phyloP scores from a whole-genome alignment of 2,329 filamentous ascomycete genomes.

The Colletotrichum falcatum region DNA sequence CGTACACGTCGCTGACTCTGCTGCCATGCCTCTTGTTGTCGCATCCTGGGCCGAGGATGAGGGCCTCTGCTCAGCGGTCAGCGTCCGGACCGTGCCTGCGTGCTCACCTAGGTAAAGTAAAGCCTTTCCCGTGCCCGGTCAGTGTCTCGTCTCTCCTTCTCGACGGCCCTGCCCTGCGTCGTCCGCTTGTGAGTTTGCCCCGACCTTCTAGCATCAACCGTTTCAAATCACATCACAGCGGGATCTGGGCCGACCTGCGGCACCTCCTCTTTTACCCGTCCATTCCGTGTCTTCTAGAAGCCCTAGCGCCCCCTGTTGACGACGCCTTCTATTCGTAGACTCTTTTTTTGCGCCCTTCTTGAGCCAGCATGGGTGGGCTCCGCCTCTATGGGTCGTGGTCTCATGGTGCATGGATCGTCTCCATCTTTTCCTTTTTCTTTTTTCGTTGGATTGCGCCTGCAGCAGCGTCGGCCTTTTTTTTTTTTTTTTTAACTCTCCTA shows the following conservation, averaged over 20 bases:
- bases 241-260: conserved; percentile 38
- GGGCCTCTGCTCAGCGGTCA: conserved; percentile 27
- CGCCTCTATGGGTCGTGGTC: conserved; percentile 16
- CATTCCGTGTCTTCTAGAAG: conserved; percentile 40
- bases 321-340: conserved; percentile 12
- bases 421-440: conserved; percentile 15
- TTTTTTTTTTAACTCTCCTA: neutral
- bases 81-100: conserved; percentile 29
- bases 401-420: conserved; percentile 19
- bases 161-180: conserved; percentile 21
- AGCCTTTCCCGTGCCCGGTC: conserved; percentile 36
- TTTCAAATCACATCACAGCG: conserved; percentile 41
- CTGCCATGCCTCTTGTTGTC: conserved; percentile 27
- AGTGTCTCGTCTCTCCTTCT: conserved; percentile 33
- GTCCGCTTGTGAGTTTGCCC: conserved; percentile 28
- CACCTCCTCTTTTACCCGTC: conserved; percentile 39
- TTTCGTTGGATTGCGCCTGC: conserved; percentile 13
- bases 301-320: conserved; percentile 28
- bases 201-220: conserved; percentile 39
- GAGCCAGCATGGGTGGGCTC: conserved; percentile 34
- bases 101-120: neutral
- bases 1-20: conserved; percentile 38
- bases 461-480: neutral
- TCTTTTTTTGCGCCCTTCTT: conserved; percentile 8
- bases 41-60: conserved; percentile 32